phyloP scores from a whole-genome alignment of 805 yeast species.

The Cyberlindnera amylophila region DNA sequence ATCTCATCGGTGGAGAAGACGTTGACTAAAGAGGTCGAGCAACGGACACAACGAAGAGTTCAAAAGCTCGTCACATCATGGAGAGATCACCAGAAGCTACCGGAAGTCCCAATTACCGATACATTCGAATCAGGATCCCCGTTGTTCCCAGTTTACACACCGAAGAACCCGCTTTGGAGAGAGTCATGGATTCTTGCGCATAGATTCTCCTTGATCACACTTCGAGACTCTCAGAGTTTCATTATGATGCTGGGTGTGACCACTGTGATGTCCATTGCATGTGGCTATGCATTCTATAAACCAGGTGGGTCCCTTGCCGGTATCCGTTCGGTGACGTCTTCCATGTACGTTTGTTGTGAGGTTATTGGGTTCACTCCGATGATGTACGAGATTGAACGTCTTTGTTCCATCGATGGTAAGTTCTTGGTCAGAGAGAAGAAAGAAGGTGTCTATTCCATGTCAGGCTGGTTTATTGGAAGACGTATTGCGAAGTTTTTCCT shows the following conservation, averaged over 20 bases:
- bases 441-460: conserved; percentile 21
- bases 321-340: conserved; percentile 52
- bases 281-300: conserved; percentile 74
- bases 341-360: conserved; percentile 50
- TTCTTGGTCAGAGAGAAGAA: conserved; percentile 43
- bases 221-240: conserved; percentile 49
- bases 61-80: conserved; percentile 12
- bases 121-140: conserved; percentile 18
- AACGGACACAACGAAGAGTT: conserved; percentile 31
- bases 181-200: conserved; percentile 46
- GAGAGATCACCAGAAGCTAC: conserved; percentile 9
- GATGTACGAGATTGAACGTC: conserved; percentile 55
- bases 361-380: conserved; percentile 53
- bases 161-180: conserved; percentile 34
- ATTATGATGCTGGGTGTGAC: conserved; percentile 43
- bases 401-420: conserved; percentile 51
- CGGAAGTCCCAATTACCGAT: conserved; percentile 2
- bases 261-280: conserved; percentile 46
- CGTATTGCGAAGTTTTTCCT: conserved; percentile 59
- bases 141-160: conserved; percentile 1
- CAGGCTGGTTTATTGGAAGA: conserved; percentile 33
- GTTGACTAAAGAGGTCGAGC: conserved; percentile 30
- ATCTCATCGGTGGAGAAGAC: conserved; percentile 52
- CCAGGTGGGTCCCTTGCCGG: conserved; percentile 62
- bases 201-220: conserved; percentile 38